These are phyloP conservation scores for Metschnikowia matae DNA, from an alignment of 805 yeast genomes.

Conservation along the genomic window DNA sequence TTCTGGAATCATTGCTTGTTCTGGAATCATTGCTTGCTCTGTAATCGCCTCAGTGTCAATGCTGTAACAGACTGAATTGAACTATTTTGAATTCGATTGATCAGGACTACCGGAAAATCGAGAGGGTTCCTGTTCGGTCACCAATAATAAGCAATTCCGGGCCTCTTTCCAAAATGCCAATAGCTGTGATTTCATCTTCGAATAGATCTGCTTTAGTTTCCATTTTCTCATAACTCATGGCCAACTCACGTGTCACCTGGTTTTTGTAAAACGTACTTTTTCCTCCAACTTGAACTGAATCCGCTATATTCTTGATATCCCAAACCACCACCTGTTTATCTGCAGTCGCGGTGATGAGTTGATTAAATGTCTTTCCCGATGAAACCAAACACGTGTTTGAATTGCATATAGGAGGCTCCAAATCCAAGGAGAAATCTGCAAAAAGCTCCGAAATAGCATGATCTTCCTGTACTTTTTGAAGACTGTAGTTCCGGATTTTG, in stretches of 20 bases:
- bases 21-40: too few relatives aligned
- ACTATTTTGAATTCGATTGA: not conserved
- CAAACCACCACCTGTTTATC: constrained; percentile 28
- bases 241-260: constrained; percentile 13
- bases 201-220: not conserved
- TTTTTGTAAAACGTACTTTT: constrained; percentile 9
- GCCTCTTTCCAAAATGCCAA: not conserved
- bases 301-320: constrained; percentile 19
- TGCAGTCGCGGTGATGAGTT: constrained; percentile 25
- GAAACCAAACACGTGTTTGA: constrained; percentile 9
- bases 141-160: not conserved
- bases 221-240: constrained; percentile 15
- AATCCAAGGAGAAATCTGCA: constrained; percentile 17
- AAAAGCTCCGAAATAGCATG: constrained; percentile 18
- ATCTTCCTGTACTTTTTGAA: constrained; percentile 21
- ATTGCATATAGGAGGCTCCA: constrained; percentile 11
- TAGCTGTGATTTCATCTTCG: not conserved
- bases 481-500: constrained; percentile 21
- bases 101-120: not conserved
- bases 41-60: too few relatives aligned
- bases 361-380: not conserved
- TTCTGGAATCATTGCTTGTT: too few relatives aligned
- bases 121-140: not conserved
- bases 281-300: constrained; percentile 7
- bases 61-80: too few relatives aligned